Conservation (phyloP, 768 basidiomycete species). For the Termitomyces sp. region DNA sequence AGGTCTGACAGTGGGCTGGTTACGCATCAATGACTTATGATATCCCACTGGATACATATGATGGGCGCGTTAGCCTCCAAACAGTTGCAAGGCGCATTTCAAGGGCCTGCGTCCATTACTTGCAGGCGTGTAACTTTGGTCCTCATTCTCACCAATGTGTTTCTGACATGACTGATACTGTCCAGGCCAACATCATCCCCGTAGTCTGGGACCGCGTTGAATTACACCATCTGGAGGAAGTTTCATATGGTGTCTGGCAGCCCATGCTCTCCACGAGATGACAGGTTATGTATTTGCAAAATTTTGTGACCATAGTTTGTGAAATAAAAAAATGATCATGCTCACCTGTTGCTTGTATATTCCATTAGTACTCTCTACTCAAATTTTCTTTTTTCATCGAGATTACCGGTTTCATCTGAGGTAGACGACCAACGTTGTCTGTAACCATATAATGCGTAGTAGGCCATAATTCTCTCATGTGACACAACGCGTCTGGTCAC, state of each 20-base stretch:
- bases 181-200: slow-evolving; percentile 63
- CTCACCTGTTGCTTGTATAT: background rate
- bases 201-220: slow-evolving; percentile 64
- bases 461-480: too few relatives aligned
- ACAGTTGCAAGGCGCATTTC: slow-evolving; percentile 65
- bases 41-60: slow-evolving; percentile 64
- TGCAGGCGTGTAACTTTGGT: slow-evolving; percentile 44
- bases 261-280: slow-evolving; percentile 45
- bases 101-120: slow-evolving; percentile 68
- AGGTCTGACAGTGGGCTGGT: slow-evolving; percentile 55
- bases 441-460: background rate
- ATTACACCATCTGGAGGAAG: slow-evolving; percentile 68
- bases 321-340: background rate
- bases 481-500: slow-evolving; percentile 11
- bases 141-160: background rate
- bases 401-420: background rate
- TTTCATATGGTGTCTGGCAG: slow-evolving; percentile 65
- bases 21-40: slow-evolving; percentile 69
- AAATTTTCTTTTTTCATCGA: background rate
- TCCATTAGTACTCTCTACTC: background rate
- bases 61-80: slow-evolving; percentile 58
- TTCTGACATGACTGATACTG: background rate
- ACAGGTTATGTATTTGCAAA: background rate
- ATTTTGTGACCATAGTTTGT: background rate
- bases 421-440: background rate